Evolutionary conservation across 225 moss, liverwort and hornwort genomes (phyloP), one percentile per base, ranked within the genome.

Genomic region (Physcomitrellopsis africana): DNA sequence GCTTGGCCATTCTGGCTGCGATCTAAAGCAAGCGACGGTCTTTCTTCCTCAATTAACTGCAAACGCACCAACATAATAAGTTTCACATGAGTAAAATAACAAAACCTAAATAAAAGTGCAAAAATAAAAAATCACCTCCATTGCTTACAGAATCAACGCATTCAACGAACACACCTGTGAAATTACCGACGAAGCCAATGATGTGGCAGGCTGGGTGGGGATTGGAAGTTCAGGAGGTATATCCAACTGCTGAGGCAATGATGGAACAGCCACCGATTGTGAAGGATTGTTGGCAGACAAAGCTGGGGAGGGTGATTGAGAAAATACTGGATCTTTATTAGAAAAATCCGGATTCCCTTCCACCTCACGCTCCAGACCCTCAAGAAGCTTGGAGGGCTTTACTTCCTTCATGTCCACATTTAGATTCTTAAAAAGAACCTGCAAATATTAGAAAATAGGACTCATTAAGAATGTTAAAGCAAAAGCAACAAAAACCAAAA

Each of bases 291-390:
- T 68, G 68, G 84, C 43, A 64, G 51, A 61, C 79, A 72, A 32
- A 61, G 66, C 59, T 11, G 75, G 63, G 51, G 72, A 55, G 20
- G 54, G 70, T 51, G 80, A 78, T 29, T 81, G 84, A 65, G 75
- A 76, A 52, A 77, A 29, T 27, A 77, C 72, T 19, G 76, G 81
- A 48, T 90, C 90, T 46, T 87, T 90, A 23, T 77, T 90, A 3
- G 90, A 90, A 63, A 91, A 91, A 77, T 91, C 91, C 63, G 88
- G 84, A 63, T 91, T 91, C n/a, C 84, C 85, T 63, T 89, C 86
- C 51, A 85, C 70, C 19, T 89, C 86, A 54, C 88, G 82, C 46
- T 75, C 68, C 64, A 89, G 80, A 20, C 81, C 86, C 79, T 78
- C 86, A 20, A 91, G 81, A 43, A 89, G 91, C 65, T 89, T 84